Percentiles rank a stretch among this genome's conserved stretches.
These are phyloP conservation scores for Blakeslea trispora DNA, from an alignment of 371 early-diverging fungal species.

Conservation along the genomic window DNA sequence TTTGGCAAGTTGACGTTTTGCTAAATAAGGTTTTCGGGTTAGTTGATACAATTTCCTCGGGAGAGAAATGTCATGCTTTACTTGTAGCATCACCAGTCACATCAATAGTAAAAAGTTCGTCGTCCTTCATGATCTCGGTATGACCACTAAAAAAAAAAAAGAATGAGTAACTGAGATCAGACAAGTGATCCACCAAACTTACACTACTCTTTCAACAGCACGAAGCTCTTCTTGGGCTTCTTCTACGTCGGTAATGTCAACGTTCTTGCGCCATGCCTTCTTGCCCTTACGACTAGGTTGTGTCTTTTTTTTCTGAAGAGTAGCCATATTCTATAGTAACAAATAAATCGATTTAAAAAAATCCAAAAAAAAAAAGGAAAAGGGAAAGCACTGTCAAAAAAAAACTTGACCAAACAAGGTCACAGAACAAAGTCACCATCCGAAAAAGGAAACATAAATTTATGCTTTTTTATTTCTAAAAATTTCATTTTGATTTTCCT, in stretches of 20 bases:
- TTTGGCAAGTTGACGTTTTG: conserved; percentile 39
- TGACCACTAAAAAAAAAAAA: conserved; percentile 40
- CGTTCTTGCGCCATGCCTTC: conserved; percentile 92
- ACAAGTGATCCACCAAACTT: too few relatives aligned
- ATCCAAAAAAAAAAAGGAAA: too few relatives aligned
- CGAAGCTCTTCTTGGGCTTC: conserved; percentile 73
- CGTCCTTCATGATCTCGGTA: conserved; percentile 54
- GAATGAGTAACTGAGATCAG: conserved; percentile 1
- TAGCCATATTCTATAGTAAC: background rate
- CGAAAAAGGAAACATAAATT: too few relatives aligned
- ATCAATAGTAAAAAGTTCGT: conserved; percentile 77
- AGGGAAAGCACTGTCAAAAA: too few relatives aligned
- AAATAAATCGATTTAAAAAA: background rate
- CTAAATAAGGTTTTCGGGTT: conserved; percentile 4
- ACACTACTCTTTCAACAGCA: conserved; percentile 76
- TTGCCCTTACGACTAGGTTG: conserved; percentile 83
- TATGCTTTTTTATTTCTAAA: too few relatives aligned
- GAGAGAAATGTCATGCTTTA: conserved; percentile 17
- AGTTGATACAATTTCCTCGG: too few relatives aligned
- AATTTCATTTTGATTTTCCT: too few relatives aligned
- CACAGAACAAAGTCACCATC: too few relatives aligned
- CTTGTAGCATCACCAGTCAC: conserved; percentile 66
- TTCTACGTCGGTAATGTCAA: conserved; percentile 83
- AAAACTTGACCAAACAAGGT: too few relatives aligned
- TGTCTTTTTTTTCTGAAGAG: conserved; percentile 21